Percentiles rank a stretch among this genome's conserved stretches.
Conservation (phyloP, 2,329 filamentous ascomycete species). For the Ambrosiella beaveri region DNA sequence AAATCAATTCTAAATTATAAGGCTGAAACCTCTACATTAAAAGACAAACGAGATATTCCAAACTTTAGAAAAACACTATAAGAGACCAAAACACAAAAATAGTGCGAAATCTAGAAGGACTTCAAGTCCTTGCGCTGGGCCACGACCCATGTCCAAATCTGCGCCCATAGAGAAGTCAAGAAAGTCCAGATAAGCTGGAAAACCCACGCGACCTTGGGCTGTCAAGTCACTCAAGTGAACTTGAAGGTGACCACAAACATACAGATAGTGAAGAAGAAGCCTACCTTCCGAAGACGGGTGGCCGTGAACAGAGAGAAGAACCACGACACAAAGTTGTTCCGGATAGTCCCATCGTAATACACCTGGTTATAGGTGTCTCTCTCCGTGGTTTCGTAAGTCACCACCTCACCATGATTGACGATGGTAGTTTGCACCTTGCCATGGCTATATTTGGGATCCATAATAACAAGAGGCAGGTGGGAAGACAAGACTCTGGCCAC, state of each 20-base stretch:
- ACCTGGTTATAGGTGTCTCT: background rate
- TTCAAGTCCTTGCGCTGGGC: background rate
- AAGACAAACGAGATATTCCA: no score
- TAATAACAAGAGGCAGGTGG: constrained; percentile 2
- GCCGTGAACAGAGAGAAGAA: background rate
- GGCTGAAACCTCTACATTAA: no score
- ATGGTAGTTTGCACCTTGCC: background rate
- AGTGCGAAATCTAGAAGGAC: background rate
- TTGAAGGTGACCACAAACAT: background rate
- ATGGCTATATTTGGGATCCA: background rate
- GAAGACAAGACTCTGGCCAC: constrained; percentile 1
- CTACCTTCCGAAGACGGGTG: background rate
- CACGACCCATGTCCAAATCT: background rate
- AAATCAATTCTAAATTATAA: no score
- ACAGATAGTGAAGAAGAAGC: background rate
- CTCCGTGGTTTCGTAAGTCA: constrained; percentile 7
- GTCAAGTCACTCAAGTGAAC: background rate
- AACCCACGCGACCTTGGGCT: background rate
- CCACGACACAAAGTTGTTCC: background rate
- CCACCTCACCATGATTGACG: constrained; percentile 3
- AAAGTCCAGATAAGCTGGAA: background rate
- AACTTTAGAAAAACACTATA: no score
- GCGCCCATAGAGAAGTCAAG: background rate
- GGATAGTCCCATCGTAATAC: background rate
- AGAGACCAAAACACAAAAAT: no score